These are phyloP conservation scores for Saccharomycopsis capsularis DNA, from an alignment of 805 yeast species.

Conservation along the genomic window DNA sequence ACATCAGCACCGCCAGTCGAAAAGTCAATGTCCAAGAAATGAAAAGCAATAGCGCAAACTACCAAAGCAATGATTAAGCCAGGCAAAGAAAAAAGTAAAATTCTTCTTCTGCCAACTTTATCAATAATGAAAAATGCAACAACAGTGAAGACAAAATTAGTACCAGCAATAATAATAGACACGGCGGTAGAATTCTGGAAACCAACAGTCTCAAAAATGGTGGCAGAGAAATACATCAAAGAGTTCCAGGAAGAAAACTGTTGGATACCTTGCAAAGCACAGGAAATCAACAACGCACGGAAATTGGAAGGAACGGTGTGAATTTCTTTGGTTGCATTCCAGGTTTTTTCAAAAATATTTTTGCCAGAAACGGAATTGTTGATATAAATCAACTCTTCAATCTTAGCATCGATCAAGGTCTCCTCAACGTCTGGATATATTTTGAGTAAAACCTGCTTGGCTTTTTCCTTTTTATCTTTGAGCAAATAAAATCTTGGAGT, in stretches of 20 bases:
- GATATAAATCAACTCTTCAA: constrained; percentile 53
- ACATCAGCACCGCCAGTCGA: constrained; percentile 38
- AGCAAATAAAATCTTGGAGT: constrained; percentile 87
- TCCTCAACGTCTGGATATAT: constrained; percentile 60
- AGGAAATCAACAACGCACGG: constrained; percentile 82
- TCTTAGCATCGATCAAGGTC: constrained; percentile 55
- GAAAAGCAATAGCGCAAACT: constrained; percentile 86
- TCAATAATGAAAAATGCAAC: constrained; percentile 86
- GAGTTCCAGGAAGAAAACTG: constrained; percentile 97
- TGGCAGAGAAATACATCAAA: constrained; percentile 89
- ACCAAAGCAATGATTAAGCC: constrained; percentile 74
- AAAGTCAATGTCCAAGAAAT: constrained; percentile 63
- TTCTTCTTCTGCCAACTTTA: constrained; percentile 77
- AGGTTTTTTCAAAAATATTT: constrained; percentile 41
- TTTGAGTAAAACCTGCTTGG: constrained; percentile 55
- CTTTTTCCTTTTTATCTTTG: constrained; percentile 57
- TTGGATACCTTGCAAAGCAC: constrained; percentile 93
- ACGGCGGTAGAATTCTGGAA: constrained; percentile 89
- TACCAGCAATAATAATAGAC: constrained; percentile 87
- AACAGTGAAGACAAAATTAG: constrained; percentile 83
- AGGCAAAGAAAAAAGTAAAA: constrained; percentile 74
- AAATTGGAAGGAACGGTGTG: constrained; percentile 71
- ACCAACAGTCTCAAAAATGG: constrained; percentile 88
- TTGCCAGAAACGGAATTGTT: constrained; percentile 42
- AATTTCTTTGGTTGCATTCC: constrained; percentile 55